A percentile compares a stretch with the other conserved stretches of the same genome.
Conservation (phyloP, 331 rosid genomes). For the Malus hybrid region DNA sequence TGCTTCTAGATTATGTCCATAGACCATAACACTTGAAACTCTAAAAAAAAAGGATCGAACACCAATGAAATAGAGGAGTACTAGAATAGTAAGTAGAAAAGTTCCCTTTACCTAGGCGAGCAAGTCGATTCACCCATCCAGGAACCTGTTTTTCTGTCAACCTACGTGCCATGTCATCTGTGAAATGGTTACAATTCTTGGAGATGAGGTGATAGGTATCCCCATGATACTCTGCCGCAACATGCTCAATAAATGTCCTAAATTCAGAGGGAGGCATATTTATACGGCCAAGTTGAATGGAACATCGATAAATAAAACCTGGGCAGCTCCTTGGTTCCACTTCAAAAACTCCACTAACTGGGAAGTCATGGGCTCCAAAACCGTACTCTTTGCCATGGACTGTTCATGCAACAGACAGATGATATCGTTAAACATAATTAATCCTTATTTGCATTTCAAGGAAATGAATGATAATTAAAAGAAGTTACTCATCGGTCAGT, state of each 20-base stretch:
- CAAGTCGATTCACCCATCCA: conserved; percentile 96
- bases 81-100: conserved; percentile 1
- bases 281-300: conserved; percentile 50
- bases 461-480: background rate
- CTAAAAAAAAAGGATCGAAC: no score
- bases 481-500: background rate
- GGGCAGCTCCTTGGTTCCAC: conserved; percentile 90
- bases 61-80: background rate
- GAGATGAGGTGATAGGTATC: conserved; percentile 87
- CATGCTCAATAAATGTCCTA: conserved; percentile 47
- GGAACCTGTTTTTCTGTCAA: conserved; percentile 68
- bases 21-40: no score
- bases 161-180: conserved; percentile 54
- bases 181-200: conserved; percentile 91
- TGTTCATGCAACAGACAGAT: conserved; percentile 19
- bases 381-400: conserved; percentile 92
- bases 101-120: conserved; percentile 61
- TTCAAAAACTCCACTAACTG: conserved; percentile 90
- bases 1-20: no score
- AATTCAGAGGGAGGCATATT: conserved; percentile 51
- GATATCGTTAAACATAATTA: background rate
- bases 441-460: background rate
- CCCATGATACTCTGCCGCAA: conserved; percentile 86
- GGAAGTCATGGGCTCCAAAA: conserved; percentile 83
- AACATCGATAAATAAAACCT: conserved; percentile 62